phyloP scores from a whole-genome alignment of 1,284 basidiomycete genomes.

The Kalmanozyma brasiliensis region DNA sequence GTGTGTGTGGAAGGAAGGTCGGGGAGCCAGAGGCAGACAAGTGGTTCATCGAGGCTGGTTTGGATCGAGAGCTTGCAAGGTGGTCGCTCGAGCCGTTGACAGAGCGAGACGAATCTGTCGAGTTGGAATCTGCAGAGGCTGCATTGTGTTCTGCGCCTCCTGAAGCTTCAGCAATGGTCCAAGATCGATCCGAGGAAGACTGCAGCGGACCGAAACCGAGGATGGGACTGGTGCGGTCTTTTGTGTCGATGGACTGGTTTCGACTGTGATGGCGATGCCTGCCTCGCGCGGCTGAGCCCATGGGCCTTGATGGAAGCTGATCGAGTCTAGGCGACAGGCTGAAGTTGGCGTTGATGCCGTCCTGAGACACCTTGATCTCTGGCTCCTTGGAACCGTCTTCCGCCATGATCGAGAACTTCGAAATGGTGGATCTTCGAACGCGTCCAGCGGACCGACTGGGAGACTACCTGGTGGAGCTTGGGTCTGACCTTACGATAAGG shows the following conservation, averaged over 20 bases:
- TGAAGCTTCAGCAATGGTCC: slow-evolving; percentile 22
- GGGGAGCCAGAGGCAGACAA: slow-evolving; percentile 15
- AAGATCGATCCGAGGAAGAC: slow-evolving; percentile 22
- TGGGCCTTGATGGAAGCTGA: slow-evolving; percentile 25
- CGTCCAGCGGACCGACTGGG: neutral
- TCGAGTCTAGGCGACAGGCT: slow-evolving; percentile 41
- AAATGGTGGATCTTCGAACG: neutral
- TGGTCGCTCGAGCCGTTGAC: slow-evolving; percentile 25
- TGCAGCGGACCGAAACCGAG: slow-evolving; percentile 46
- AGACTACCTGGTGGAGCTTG: neutral
- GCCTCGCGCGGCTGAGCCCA: slow-evolving; percentile 23
- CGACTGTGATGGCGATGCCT: slow-evolving; percentile 42
- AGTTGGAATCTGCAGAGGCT: slow-evolving; percentile 5
- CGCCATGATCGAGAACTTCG: slow-evolving; percentile 17
- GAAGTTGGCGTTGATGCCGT: slow-evolving; percentile 47
- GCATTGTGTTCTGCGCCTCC: slow-evolving; percentile 14
- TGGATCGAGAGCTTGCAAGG: slow-evolving; percentile 13
- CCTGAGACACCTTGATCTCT: slow-evolving; percentile 43
- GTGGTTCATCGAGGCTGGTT: slow-evolving; percentile 10
- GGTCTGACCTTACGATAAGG: no score
- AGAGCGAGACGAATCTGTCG: slow-evolving; percentile 23
- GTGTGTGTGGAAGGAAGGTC: slow-evolving; percentile 16
- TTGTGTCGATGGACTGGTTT: slow-evolving; percentile 52
- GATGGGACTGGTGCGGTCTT: slow-evolving; percentile 52
- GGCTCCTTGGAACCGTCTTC: slow-evolving; percentile 35